Percentiles rank a stretch among this genome's conserved stretches.
phyloP scores from a whole-genome alignment of 768 basidiomycete genomes.

The Xerocomellus amylosporus region DNA sequence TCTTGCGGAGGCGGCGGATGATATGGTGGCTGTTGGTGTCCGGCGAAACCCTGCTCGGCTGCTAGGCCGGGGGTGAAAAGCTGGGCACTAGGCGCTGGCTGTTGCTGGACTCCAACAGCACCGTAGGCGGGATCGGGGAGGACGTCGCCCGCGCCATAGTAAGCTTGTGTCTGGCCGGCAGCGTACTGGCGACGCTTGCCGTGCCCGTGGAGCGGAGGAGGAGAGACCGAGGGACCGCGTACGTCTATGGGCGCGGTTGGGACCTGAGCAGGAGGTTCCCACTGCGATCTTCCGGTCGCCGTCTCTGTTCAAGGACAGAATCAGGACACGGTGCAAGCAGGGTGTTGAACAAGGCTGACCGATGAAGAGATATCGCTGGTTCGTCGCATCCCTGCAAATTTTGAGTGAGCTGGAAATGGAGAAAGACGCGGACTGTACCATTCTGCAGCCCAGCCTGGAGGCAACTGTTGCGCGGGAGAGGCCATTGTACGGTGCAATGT shows the following conservation, averaged over 20 bases:
- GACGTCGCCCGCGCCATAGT: conserved; percentile 57
- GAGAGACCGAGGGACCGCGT: conserved; percentile 43
- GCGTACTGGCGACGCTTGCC: conserved; percentile 89
- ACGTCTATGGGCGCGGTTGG: conserved; percentile 38
- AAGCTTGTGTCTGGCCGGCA: conserved; percentile 88
- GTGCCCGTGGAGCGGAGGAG: conserved; percentile 42
- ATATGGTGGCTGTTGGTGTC: conserved; percentile 58
- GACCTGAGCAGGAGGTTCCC: conserved; percentile 69
- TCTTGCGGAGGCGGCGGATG: conserved; percentile 44
- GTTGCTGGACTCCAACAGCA: conserved; percentile 36
- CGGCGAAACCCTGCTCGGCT: conserved; percentile 62
- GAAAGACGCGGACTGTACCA: conserved; percentile 53
- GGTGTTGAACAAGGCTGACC: conserved; percentile 50
- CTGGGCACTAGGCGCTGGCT: conserved; percentile 43
- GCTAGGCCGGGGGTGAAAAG: conserved; percentile 86
- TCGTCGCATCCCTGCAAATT: conserved; percentile 63
- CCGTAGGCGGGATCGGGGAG: conserved; percentile 47
- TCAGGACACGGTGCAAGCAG: conserved; percentile 9
- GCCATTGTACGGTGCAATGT: conserved; percentile 36
- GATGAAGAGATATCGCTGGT: conserved; percentile 86
- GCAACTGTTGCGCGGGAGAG: conserved; percentile 63
- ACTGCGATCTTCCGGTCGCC: conserved; percentile 78
- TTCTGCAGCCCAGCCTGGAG: conserved; percentile 91
- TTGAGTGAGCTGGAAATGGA: conserved; percentile 10
- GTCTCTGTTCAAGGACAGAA: conserved; percentile 55